Conservation (phyloP, 202 grass and related monocot genomes). For the Zizania palustris region DNA sequence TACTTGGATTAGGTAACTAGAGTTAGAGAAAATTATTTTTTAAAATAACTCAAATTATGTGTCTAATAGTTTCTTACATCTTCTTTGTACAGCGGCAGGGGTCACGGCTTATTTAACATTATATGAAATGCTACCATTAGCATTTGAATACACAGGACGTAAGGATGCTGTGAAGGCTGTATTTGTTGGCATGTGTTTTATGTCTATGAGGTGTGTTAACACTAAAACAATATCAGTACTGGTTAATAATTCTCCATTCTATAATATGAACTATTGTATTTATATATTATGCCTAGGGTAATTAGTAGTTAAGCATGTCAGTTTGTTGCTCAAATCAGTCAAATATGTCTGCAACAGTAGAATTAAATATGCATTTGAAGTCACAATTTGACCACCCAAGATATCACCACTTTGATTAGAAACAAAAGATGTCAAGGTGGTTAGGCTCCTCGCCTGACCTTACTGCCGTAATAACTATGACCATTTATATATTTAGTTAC, state of each 20-base stretch:
- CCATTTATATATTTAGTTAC: not conserved
- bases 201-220: constrained; percentile 82
- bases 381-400: not conserved
- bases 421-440: not conserved
- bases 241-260: constrained; percentile 11
- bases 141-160: constrained; percentile 92
- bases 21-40: constrained; percentile 3
- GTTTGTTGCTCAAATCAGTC: not conserved
- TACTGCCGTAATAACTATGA: no score
- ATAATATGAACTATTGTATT: not conserved
- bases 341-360: not conserved
- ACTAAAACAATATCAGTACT: not conserved
- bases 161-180: constrained; percentile 94
- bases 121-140: constrained; percentile 88
- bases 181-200: constrained; percentile 97
- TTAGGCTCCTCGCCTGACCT: no score
- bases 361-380: not conserved
- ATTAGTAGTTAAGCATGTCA: constrained; percentile 10
- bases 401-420: not conserved
- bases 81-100: constrained; percentile 66
- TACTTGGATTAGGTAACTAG: constrained; percentile 94
- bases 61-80: constrained; percentile 18
- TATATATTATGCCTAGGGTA: not conserved
- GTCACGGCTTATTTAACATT: constrained; percentile 95
- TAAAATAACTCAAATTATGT: constrained; percentile 7